phyloP scores from a whole-genome alignment of 2,329 filamentous ascomycete species.

The Aspergillus pseudoviridinutans region DNA sequence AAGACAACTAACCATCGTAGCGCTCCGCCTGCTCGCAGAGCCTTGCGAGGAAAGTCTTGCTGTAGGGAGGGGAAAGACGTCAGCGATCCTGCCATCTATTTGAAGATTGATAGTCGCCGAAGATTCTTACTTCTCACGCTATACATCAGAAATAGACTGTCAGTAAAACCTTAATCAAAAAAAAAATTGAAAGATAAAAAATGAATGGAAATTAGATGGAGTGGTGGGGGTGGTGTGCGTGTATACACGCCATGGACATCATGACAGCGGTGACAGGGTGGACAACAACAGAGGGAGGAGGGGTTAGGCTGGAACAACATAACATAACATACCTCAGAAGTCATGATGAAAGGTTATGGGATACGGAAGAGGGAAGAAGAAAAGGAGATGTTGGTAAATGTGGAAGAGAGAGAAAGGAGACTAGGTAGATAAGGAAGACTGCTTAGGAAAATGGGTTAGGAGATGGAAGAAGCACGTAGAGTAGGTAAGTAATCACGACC shows the following conservation, averaged over 20 bases:
- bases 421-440: constrained; percentile 9
- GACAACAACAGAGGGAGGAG: constrained; percentile 28
- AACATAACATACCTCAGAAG: constrained; percentile 58
- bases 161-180: constrained; percentile 16
- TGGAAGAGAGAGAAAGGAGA: constrained; percentile 6
- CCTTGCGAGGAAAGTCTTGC: constrained; percentile 99
- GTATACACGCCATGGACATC: constrained; percentile 11
- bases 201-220: constrained; percentile 20
- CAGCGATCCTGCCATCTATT: constrained; percentile 27
- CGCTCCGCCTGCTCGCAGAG: constrained; percentile 99
- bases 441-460: neutral
- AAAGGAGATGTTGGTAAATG: constrained; percentile 17
- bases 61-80: constrained; percentile 43
- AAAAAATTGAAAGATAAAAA: neutral
- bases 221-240: constrained; percentile 9
- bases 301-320: constrained; percentile 31
- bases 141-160: constrained; percentile 30
- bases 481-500: constrained; percentile 11
- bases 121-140: constrained; percentile 66
- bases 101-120: constrained; percentile 12
- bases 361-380: constrained; percentile 14
- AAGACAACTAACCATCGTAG: constrained; percentile 73
- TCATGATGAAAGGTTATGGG: constrained; percentile 47
- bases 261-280: constrained; percentile 26
- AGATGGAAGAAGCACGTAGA: constrained; percentile 2